Evolutionary conservation across 768 basidiomycete species (phyloP).

Genomic region (Tremella fuciformis): DNA sequence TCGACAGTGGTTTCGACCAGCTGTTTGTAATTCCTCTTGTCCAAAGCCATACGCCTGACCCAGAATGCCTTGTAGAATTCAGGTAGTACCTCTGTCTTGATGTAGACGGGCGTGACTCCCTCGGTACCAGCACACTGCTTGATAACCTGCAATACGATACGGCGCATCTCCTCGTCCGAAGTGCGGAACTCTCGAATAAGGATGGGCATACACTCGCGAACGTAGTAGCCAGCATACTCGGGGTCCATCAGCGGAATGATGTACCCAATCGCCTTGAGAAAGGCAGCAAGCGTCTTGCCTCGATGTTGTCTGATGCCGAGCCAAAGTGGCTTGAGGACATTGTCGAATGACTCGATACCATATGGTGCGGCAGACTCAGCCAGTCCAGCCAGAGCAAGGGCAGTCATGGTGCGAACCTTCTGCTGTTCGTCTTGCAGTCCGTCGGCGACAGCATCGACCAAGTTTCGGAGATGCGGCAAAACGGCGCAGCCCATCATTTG

Average conservation of each 20-base stretch:
- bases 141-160: slow-evolving; percentile 97
- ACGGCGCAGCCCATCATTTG: slow-evolving; percentile 99
- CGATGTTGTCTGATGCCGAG: slow-evolving; percentile 90
- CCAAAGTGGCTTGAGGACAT: slow-evolving; percentile 92
- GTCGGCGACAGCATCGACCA: slow-evolving; percentile 93
- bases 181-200: slow-evolving; percentile 91
- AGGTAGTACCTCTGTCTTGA: slow-evolving; percentile 94
- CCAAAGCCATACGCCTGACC: slow-evolving; percentile 90
- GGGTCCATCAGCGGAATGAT: slow-evolving; percentile 99
- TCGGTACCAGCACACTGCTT: slow-evolving; percentile 99
- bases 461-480: slow-evolving; percentile 89
- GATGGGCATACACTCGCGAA: slow-evolving; percentile 67
- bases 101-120: slow-evolving; percentile 91
- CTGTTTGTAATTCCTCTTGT: slow-evolving; percentile 91
- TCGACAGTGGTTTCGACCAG: slow-evolving; percentile 99
- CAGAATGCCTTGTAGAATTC: slow-evolving; percentile 99
- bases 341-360: slow-evolving; percentile 98
- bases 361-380: slow-evolving; percentile 97
- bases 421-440: slow-evolving; percentile 92
- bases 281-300: slow-evolving; percentile 90
- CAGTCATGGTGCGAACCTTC: slow-evolving; percentile 95
- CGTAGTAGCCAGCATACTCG: slow-evolving; percentile 98
- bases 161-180: slow-evolving; percentile 99
- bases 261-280: slow-evolving; percentile 96
- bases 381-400: slow-evolving; percentile 82